Evolutionary conservation across 768 basidiomycete species (phyloP).

Genomic region (Leucocoprinus sp.): DNA sequence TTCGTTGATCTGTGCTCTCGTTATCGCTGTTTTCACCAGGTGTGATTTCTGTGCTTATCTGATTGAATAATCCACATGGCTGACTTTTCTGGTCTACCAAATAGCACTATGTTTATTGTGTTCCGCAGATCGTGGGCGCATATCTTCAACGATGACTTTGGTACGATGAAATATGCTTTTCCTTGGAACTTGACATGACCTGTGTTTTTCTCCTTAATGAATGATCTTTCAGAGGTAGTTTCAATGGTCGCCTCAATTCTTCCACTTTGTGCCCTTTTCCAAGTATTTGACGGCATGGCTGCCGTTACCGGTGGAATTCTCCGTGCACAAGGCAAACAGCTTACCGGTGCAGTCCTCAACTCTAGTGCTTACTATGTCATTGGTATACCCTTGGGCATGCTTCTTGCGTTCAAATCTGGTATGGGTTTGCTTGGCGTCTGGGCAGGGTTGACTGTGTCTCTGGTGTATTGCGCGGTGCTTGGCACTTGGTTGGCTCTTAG

Average conservation of each 20-base stretch:
- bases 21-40: constrained; percentile 63
- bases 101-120: constrained; percentile 44
- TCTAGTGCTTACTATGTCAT: constrained; percentile 75
- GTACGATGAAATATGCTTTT: constrained; percentile 27
- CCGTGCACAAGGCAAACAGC: constrained; percentile 76
- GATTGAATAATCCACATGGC: not conserved
- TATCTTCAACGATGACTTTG: constrained; percentile 64
- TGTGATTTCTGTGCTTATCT: constrained; percentile 18
- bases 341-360: constrained; percentile 72
- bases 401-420: constrained; percentile 55
- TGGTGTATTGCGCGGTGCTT: constrained; percentile 47
- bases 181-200: not conserved
- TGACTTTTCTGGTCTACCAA: not conserved
- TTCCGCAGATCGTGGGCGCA: constrained; percentile 65
- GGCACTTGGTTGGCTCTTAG: constrained; percentile 46
- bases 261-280: constrained; percentile 70
- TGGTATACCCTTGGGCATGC: constrained; percentile 78
- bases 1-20: constrained; percentile 56
- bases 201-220: constrained; percentile 4
- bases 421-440: constrained; percentile 71
- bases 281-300: constrained; percentile 75
- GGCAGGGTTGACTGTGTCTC: constrained; percentile 68
- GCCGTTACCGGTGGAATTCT: constrained; percentile 71
- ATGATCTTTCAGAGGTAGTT: constrained; percentile 36
- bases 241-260: constrained; percentile 57